Percentiles rank a stretch among this genome's conserved stretches.
Conservation (phyloP, 1,139 yeast genomes). For the Hyphopichia wangnamkhiaoensis region DNA sequence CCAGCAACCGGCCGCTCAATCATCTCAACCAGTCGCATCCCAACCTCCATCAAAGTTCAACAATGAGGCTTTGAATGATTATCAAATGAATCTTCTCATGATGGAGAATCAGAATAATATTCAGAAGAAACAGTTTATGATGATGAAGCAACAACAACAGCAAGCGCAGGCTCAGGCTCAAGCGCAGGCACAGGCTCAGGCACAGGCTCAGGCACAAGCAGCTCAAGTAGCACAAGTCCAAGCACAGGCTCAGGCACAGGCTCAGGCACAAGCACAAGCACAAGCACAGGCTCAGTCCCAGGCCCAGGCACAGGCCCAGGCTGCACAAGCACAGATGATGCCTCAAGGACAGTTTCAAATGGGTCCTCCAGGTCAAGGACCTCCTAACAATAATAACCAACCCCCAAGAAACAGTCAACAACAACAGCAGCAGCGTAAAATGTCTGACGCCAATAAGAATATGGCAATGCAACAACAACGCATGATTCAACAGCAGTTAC, state of each 20-base stretch:
- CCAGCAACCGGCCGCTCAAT: conserved; percentile 1
- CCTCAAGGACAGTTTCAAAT: conserved; percentile 5
- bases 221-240: conserved; percentile 7
- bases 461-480: conserved; percentile 3
- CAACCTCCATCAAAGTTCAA: conserved; percentile 4
- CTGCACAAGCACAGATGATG: too few species aligned
- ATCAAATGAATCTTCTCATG: conserved; percentile 24
- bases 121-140: conserved; percentile 25
- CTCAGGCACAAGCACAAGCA: conserved; percentile 12
- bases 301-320: conserved; percentile 10
- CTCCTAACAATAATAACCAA: too few species aligned
- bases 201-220: conserved; percentile 9
- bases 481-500: conserved; percentile 6
- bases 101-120: conserved; percentile 29
- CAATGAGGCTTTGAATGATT: conserved; percentile 22
- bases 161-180: conserved; percentile 7
- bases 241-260: conserved; percentile 9
- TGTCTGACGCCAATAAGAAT: conserved; percentile 1
- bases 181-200: conserved; percentile 6
- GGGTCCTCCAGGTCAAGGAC: conserved; percentile 1
- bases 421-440: conserved; percentile 2
- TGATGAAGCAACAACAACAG: conserved; percentile 23
- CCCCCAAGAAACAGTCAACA: too few species aligned
- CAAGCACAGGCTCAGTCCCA: conserved; percentile 8
- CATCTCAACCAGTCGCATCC: conserved; percentile 1